phyloP scores from a whole-genome alignment of 2,329 filamentous ascomycete species.

The Drechmeria coniospora region DNA sequence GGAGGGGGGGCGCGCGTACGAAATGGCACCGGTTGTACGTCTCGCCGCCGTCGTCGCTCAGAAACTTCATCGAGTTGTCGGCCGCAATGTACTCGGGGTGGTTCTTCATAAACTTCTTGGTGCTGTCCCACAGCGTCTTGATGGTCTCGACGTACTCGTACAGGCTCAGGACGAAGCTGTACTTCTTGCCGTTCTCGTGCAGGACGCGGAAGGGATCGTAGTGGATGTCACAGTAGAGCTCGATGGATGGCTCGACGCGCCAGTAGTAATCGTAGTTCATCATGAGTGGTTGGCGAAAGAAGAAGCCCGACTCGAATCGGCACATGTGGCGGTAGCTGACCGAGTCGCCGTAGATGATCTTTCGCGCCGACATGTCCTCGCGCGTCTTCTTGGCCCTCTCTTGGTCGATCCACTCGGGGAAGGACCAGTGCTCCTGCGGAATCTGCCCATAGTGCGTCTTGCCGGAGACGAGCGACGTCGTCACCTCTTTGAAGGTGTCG shows the following conservation, averaged over 20 bases:
- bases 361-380: constrained; percentile 82
- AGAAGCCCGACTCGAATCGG: constrained; percentile 97
- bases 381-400: constrained; percentile 81
- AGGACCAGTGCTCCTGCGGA: constrained; percentile 88
- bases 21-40: constrained; percentile 98
- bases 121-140: constrained; percentile 85
- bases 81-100: constrained; percentile 76
- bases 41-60: constrained; percentile 82
- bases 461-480: constrained; percentile 76
- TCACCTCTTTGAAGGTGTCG: constrained; percentile 84
- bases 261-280: constrained; percentile 98
- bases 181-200: constrained; percentile 94
- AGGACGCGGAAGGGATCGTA: constrained; percentile 96
- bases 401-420: constrained; percentile 89
- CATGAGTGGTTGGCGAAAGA: constrained; percentile 91
- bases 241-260: constrained; percentile 93
- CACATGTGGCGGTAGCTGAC: constrained; percentile 99
- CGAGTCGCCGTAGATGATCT: constrained; percentile 97
- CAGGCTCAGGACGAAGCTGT: constrained; percentile 88
- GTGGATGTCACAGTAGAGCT: constrained; percentile 89
- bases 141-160: constrained; percentile 98
- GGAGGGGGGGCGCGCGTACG: constrained; percentile 32
- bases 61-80: constrained; percentile 77
- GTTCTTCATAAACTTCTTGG: constrained; percentile 83
- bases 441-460: constrained; percentile 86